Evolutionary conservation across 176 grass and related monocot species (phyloP).

Genomic region (Alopecurus myosuroides): DNA sequence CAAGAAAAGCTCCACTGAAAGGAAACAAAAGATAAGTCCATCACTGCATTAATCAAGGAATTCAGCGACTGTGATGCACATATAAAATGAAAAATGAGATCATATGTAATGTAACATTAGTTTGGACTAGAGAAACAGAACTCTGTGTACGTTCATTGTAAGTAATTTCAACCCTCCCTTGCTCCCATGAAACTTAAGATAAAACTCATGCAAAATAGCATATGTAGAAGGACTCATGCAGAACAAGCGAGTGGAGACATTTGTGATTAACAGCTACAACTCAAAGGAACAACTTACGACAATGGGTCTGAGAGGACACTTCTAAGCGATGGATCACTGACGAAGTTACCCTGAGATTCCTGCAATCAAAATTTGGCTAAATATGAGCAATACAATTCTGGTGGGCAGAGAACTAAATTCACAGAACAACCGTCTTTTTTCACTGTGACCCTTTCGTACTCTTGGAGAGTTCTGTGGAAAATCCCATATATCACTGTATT

Average conservation of each 20-base stretch:
- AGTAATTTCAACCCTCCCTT: not conserved
- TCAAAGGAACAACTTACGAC: slow-evolving; percentile 53
- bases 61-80: not conserved
- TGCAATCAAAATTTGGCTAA: slow-evolving; percentile 30
- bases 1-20: slow-evolving; percentile 68
- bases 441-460: not conserved
- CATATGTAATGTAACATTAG: not conserved
- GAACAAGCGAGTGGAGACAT: not conserved
- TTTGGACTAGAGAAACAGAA: not conserved
- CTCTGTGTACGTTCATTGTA: not conserved
- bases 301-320: slow-evolving; percentile 85
- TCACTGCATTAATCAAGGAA: not conserved
- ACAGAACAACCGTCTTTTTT: not conserved
- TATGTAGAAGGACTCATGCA: not conserved
- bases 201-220: not conserved
- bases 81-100: not conserved
- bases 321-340: slow-evolving; percentile 60
- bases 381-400: not conserved
- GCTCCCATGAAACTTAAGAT: not conserved
- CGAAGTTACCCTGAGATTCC: slow-evolving; percentile 48
- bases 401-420: not conserved
- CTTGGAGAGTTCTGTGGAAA: not conserved
- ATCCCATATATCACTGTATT: not conserved
- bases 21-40: not conserved
- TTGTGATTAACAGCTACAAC: slow-evolving; percentile 4